Percentiles rank a stretch among this genome's conserved stretches.
Conservation (phyloP, 1,284 basidiomycete genomes). For the Pholiota adiposa region DNA sequence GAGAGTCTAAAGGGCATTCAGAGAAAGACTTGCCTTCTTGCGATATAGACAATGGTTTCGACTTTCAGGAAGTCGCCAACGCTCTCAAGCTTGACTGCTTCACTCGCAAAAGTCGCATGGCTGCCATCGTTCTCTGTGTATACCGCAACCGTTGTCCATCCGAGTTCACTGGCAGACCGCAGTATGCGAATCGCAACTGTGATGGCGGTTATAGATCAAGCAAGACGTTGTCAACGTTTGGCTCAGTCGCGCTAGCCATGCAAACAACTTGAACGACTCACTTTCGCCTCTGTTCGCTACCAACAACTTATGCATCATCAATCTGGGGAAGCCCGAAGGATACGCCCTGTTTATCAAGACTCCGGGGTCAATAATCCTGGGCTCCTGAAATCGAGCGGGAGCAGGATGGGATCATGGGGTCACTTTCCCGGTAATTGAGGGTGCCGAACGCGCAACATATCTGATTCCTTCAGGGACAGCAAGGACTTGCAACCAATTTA, state of each 20-base stretch:
- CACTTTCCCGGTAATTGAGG: constrained; percentile 20
- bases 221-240: not conserved
- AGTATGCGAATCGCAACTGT: constrained; percentile 39
- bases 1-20: not conserved
- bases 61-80: constrained; percentile 34
- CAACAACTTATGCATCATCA: constrained; percentile 34
- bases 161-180: constrained; percentile 35
- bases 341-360: not conserved
- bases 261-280: constrained; percentile 25
- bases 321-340: not conserved
- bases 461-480: not conserved
- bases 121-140: constrained; percentile 37
- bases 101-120: constrained; percentile 39
- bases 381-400: not conserved
- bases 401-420: constrained; percentile 2
- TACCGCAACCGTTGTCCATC: constrained; percentile 38
- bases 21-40: constrained; percentile 26
- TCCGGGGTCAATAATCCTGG: not conserved
- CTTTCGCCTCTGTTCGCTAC: constrained; percentile 43
- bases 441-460: constrained; percentile 16
- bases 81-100: constrained; percentile 34
- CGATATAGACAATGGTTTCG: constrained; percentile 30
- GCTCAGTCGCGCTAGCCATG: constrained; percentile 1
- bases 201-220: constrained; percentile 12
- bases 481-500: not conserved